These are phyloP conservation scores for Brachypodium distachyon DNA, from an alignment of 202 grass and related monocot species.

Conservation along the genomic window DNA sequence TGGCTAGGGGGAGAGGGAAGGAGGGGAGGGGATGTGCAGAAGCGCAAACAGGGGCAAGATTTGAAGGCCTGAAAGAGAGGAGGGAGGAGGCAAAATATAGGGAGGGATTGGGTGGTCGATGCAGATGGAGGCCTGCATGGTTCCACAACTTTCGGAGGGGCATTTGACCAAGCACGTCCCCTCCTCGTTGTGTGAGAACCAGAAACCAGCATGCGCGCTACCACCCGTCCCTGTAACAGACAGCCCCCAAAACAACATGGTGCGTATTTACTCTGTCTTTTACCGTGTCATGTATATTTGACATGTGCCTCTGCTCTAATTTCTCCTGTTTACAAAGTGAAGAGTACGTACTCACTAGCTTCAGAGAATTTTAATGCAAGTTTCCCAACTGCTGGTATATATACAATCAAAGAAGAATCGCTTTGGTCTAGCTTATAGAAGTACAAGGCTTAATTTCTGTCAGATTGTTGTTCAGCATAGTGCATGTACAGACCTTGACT, in stretches of 20 bases:
- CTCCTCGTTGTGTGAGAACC: conserved; percentile 43
- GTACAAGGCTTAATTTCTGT: conserved; percentile 2
- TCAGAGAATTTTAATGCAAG: not conserved
- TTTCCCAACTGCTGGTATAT: not conserved
- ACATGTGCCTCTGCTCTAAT: not conserved
- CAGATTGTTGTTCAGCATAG: not conserved
- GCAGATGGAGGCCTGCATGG: conserved; percentile 31
- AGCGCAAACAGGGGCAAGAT: conserved; percentile 7
- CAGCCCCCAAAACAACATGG: conserved; percentile 8
- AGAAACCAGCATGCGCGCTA: conserved; percentile 37
- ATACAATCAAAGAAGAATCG: not conserved
- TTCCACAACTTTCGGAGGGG: conserved; percentile 24
- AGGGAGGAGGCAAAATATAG: conserved; percentile 53
- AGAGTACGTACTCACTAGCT: not conserved
- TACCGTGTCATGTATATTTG: not conserved
- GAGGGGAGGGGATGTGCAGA: conserved; percentile 5
- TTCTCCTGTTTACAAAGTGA: not conserved
- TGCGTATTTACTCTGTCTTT: not conserved
- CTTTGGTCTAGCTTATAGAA: not conserved
- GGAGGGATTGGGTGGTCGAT: conserved; percentile 23
- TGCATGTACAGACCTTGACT: conserved; percentile 39
- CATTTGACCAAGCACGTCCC: conserved; percentile 55
- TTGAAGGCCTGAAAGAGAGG: conserved; percentile 43
- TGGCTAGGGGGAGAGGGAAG: not conserved
- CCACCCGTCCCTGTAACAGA: conserved; percentile 34